Base-by-base conservation (phyloP, 257 asterid genomes). In the Cordia subcordata region DNA sequence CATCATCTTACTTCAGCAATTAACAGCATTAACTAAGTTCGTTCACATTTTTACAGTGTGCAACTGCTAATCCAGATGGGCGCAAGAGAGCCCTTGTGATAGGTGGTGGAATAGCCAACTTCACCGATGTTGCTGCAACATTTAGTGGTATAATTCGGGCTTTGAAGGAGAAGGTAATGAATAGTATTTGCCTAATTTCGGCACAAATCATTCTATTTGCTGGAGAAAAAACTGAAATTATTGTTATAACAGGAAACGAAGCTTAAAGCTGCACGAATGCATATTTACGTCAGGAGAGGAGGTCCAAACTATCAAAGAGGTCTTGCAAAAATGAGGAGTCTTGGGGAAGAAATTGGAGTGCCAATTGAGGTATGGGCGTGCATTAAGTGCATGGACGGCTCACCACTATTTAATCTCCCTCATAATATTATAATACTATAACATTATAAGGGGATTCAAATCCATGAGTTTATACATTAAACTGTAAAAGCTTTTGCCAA, bases 271-370 rank as follows among this genome's bases (percentile, higher is more conserved):
- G 85, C 99, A 8, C 72, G 88, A 32, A 86, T 88, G 96, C 77
- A 79, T 50, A 52, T 92, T 19, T 88, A 81, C n/a, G 99, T 92
- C 5, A 78, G 99, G 63, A 70, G 99, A 75, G 99, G 99, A 12
- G 99, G 96, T 56, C 99, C 99, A 1, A 92, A 92, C 70, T 92
- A 86, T 86, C 95, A 92, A 69, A 86, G 63, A 67, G 95, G 99
- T 15, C 96, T 88, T 14, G 96, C 85, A 39, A 86, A 77, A 67
- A 92, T 92, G 99, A 81, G 99, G 68, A 59, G 74, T 57, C 94
- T 92, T 20, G 96, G 86, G 11, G 91, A 84, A 68, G 96, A 92
- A 77, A 86, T 88, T 35, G 96, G 96, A 71, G 72, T 92, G 68
- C 96, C 96, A 38, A 82, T 88, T 16, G 96, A 92, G 94, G 99